Conservation (phyloP, 805 yeast genomes). For the Starmerella davenportii region DNA sequence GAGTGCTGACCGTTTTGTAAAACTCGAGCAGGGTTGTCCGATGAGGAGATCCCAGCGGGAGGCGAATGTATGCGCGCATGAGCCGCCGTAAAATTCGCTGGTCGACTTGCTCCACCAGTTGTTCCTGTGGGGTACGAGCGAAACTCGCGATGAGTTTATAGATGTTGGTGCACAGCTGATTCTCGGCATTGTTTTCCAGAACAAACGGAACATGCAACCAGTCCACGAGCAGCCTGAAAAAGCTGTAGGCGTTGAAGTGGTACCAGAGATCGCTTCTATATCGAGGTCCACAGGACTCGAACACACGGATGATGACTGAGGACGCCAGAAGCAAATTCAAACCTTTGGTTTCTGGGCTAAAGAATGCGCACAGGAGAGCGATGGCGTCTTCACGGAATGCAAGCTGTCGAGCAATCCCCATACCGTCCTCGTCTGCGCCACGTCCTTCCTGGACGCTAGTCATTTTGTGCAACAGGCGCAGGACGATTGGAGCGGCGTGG, state of each 20-base stretch:
- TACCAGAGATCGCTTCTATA: constrained; percentile 16
- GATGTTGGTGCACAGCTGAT: constrained; percentile 7
- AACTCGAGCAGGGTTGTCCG: constrained; percentile 30
- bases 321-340: constrained; percentile 6
- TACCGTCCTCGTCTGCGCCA: constrained; percentile 2
- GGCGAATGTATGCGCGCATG: constrained; percentile 16
- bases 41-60: constrained; percentile 18
- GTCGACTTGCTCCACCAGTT: constrained; percentile 20
- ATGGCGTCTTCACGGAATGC: constrained; percentile 14
- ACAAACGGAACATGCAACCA: constrained; percentile 6
- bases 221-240: constrained; percentile 9
- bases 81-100: constrained; percentile 24
- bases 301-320: constrained; percentile 9
- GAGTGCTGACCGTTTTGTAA: constrained; percentile 21
- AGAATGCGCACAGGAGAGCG: constrained; percentile 8
- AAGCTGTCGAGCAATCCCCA: constrained; percentile 11
- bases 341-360: background rate
- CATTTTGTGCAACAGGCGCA: constrained; percentile 6
- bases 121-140: constrained; percentile 30
- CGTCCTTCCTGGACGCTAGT: background rate
- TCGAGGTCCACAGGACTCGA: constrained; percentile 15
- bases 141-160: constrained; percentile 16
- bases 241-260: constrained; percentile 11
- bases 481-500: constrained; percentile 1
- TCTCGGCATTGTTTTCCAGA: constrained; percentile 1